Base-by-base conservation (phyloP, 2,329 filamentous ascomycete species). In the Alternaria incomplexa region DNA sequence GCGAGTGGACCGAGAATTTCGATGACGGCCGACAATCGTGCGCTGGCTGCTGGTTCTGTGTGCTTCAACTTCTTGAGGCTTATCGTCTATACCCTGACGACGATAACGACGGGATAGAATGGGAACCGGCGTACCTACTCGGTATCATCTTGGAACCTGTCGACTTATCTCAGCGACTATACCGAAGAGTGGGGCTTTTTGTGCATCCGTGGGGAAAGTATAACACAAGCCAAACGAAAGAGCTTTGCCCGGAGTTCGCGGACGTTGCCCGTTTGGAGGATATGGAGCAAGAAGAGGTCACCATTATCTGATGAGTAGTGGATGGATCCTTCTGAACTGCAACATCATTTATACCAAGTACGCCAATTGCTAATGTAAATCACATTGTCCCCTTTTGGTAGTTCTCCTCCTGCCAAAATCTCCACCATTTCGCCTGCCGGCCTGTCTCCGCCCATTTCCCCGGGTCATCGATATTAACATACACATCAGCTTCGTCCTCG, bases 21-120 rank as follows among this genome's bases (percentile, higher is more conserved):
- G 30, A 36, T 15, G 30, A 36, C 30, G 0, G 0, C 13, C 30
- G 30, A 0, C 0, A 0, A 15, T 36, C 2, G 1, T 36, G 30
- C 0, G 30, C 4, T 0, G 30, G 30, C 0, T 36, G 30, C 1
- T 36, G 30, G 30, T 36, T 36, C 1, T 36, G 30, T 36, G 13
- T 36, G 30, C 30, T 32, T 32, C 11, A 25, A 25, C 25, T 25
- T 25, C 25, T 25, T 25, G 25, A 25, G 25, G 25, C 25, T 25
- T 25, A 25, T 25, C 25, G 25, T 25, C 20, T 20, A 20, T 20
- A 20, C 20, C 20, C 20, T 20, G 20, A 20, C 20, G 20, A 25
- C 25, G 25, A 25, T 25, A 25, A 25, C 25, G 25, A 7, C 25
- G 25, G 10, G 25, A 10, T 26, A 26, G 26, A 5, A 26, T 26